Conservation (phyloP, 2,329 filamentous ascomycete genomes). For the Macroventuria anomochaeta region DNA sequence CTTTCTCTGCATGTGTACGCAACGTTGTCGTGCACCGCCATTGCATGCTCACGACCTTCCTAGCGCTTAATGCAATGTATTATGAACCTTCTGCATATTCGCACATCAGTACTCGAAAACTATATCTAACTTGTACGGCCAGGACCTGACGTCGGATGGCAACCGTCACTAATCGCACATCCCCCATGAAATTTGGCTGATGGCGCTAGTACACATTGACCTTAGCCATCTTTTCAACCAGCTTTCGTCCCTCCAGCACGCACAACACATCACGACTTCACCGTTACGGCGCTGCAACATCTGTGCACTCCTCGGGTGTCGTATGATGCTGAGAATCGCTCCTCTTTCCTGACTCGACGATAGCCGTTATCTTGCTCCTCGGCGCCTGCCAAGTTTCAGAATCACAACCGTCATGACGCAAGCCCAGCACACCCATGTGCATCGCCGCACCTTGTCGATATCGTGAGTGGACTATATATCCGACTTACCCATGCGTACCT, state of each 20-base stretch:
- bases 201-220: constrained; percentile 1
- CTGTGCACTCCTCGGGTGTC: neutral
- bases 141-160: neutral
- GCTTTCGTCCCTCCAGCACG: neutral
- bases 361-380: constrained; percentile 6
- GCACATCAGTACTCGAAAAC: neutral
- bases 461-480: constrained; percentile 16
- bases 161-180: neutral
- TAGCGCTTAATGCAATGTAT: constrained; percentile 22
- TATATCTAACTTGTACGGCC: neutral
- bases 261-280: neutral
- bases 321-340: neutral
- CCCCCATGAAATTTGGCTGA: neutral
- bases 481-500: constrained; percentile 3
- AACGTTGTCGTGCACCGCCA: constrained; percentile 10
- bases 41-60: constrained; percentile 17
- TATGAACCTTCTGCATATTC: constrained; percentile 7
- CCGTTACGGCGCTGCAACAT: neutral
- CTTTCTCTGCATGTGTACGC: constrained; percentile 18
- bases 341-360: neutral
- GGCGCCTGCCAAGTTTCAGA: constrained; percentile 36
- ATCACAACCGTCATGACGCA: constrained; percentile 37
- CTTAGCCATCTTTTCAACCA: constrained; percentile 2
- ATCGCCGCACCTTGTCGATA: constrained; percentile 23
- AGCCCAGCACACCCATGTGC: constrained; percentile 37